phyloP scores from a whole-genome alignment of 352 stramenopile genomes.

The Lagenidium giganteum region DNA sequence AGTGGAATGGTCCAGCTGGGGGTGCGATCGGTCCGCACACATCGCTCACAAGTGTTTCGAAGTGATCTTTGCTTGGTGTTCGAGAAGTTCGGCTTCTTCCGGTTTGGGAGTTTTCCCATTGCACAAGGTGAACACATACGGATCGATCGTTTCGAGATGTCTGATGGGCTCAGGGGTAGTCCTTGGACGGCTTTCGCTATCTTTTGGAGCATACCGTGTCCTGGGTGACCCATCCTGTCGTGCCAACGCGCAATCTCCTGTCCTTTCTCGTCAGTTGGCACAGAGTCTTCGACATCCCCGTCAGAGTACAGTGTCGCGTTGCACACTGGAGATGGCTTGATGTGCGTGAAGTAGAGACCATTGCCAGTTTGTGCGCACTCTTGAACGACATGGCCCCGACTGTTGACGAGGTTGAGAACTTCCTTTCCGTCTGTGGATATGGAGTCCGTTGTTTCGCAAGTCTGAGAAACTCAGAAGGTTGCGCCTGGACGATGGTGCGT shows the following conservation, averaged over 20 bases:
- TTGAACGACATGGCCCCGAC: background rate
- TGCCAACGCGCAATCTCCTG: conserved; percentile 1
- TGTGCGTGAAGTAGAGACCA: conserved; percentile 6
- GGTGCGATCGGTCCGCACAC: conserved; percentile 15
- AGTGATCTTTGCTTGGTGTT: conserved; percentile 4
- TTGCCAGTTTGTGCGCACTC: background rate
- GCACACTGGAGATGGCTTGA: background rate
- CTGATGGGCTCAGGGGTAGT: no score
- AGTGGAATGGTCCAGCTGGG: conserved; percentile 10
- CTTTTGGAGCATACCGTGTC: conserved; percentile 5
- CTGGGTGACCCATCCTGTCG: conserved; percentile 4
- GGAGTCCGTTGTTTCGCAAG: conserved; percentile 2
- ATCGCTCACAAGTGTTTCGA: conserved; percentile 9
- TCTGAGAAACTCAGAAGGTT: conserved; percentile 6
- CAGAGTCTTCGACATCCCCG: background rate
- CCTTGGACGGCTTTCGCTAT: conserved; percentile 4
- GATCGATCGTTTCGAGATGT: no score
- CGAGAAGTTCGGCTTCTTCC: conserved; percentile 2
- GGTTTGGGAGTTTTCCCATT: conserved; percentile 9
- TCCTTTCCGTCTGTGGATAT: conserved; percentile 6
- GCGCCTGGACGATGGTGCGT: background rate
- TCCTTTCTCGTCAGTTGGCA: no score
- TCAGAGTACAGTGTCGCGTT: background rate
- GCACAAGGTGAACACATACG: conserved; percentile 5
- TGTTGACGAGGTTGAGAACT: background rate